Conservation (phyloP, 2,329 filamentous ascomycete genomes). For the Penicillium sp. region DNA sequence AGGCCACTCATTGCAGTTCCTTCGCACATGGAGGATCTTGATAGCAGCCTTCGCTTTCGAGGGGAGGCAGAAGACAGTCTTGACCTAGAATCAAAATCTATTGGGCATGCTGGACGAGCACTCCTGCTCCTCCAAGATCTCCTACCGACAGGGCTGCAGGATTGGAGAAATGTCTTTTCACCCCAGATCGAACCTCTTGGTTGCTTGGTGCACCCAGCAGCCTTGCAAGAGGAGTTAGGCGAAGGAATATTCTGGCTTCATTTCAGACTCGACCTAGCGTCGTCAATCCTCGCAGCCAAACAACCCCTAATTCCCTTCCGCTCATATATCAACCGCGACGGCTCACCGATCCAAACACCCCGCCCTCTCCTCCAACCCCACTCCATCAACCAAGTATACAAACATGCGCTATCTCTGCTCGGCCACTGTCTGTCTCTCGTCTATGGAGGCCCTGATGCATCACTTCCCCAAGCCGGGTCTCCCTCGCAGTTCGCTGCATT, state of each 20-base stretch:
- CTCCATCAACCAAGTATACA: conserved; percentile 25
- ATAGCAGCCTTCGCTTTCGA: conserved; percentile 22
- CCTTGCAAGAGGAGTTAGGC: conserved; percentile 23
- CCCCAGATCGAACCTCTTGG: conserved; percentile 12
- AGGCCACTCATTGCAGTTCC: conserved; percentile 16
- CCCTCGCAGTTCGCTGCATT: conserved; percentile 24
- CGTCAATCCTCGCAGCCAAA: conserved; percentile 25
- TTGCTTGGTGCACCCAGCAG: conserved; percentile 12
- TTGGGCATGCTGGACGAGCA: conserved; percentile 21
- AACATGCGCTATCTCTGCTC: conserved; percentile 29
- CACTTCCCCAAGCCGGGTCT: conserved; percentile 13
- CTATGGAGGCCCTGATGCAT: conserved; percentile 20
- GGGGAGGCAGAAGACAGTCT: conserved; percentile 29
- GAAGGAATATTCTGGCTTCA: conserved; percentile 31
- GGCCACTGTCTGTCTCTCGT: conserved; percentile 29
- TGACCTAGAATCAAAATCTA: conserved; percentile 18
- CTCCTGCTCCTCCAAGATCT: conserved; percentile 31
- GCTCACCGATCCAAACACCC: conserved; percentile 20
- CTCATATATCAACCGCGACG: conserved; percentile 29
- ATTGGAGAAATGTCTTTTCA: conserved; percentile 26
- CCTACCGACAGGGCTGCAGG: conserved; percentile 21
- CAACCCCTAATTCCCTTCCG: conserved; percentile 28
- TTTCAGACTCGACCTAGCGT: conserved; percentile 33
- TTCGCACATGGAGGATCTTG: conserved; percentile 8
- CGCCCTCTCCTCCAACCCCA: conserved; percentile 4